Base-by-base conservation (phyloP, 768 basidiomycete genomes). In the Auricularia cornea region DNA sequence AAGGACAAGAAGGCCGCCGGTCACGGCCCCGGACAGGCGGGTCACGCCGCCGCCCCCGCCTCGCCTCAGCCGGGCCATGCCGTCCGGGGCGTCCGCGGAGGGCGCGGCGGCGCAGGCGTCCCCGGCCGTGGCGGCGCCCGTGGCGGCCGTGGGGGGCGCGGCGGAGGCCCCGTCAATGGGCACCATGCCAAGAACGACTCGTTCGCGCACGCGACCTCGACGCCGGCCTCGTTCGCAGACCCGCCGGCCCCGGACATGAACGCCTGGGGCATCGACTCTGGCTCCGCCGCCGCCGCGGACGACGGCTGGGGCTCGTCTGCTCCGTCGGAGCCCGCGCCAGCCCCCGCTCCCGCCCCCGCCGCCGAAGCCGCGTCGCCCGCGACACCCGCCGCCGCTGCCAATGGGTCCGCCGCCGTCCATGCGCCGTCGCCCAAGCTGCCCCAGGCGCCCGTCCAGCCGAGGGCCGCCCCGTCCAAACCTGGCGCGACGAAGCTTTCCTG, bases 1-100 rank as follows among this genome's bases (percentile, higher is more conserved):
- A 94, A 91, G 79, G 90, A 93, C 74, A 92, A 92, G 81, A 92
- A 90, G 76, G 52, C 66, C 0, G 65, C 77, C 31, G n/a, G n/a
- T n/a, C n/a, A n/a, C n/a, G n/a, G n/a, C n/a, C n/a, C n/a, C n/a
- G n/a, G n/a, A n/a, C n/a, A n/a, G n/a, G n/a, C n/a, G n/a, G n/a
- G n/a, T n/a, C 68, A 81, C 14, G 59, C 78, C 23, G 51, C 79
- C 32, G 60, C 75, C 41, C n/a, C n/a, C n/a, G n/a, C n/a, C n/a
- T n/a, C n/a, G n/a, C n/a, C n/a, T n/a, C 79, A 81, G 72, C 85
- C 59, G 89, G 85, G 74, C 35, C 83, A 88, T 29, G 74, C 82
- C 2, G 71, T 78, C 65, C 69, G 82, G 60, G 86, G 87, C 66
- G 79, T 76, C 68, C 82, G 87, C 61, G 88, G 85, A 64, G 81